These are phyloP conservation scores for Seiridium cupressi DNA, from an alignment of 2,329 filamentous ascomycete species.

Conservation along the genomic window DNA sequence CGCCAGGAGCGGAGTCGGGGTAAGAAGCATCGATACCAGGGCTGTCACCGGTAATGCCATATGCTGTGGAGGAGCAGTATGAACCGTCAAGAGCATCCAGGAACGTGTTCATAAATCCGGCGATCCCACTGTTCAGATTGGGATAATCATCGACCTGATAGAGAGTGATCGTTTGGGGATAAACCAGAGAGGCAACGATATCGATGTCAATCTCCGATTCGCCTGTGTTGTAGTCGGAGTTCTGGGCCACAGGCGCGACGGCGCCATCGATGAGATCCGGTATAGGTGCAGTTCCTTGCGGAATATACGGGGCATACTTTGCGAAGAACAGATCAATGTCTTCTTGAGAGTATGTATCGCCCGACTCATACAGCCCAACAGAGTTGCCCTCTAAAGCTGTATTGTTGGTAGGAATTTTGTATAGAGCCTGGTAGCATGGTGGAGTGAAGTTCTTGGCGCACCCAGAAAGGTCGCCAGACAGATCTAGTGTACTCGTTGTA, in stretches of 20 bases:
- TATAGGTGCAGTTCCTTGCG: slow-evolving; percentile 21
- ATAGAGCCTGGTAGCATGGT: slow-evolving; percentile 9
- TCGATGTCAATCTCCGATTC: slow-evolving; percentile 26
- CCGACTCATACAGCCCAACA: slow-evolving; percentile 29
- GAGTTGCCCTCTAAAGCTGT: slow-evolving; percentile 20
- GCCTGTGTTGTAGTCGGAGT: slow-evolving; percentile 24
- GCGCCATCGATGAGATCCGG: slow-evolving; percentile 25
- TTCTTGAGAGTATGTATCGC: slow-evolving; percentile 26
- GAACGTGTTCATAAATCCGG: slow-evolving; percentile 32
- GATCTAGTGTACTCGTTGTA: background rate
- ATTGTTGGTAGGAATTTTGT: slow-evolving; percentile 23
- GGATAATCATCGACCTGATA: slow-evolving; percentile 10
- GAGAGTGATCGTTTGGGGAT: slow-evolving; percentile 34
- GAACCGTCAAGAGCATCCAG: slow-evolving; percentile 41
- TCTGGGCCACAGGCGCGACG: slow-evolving; percentile 10
- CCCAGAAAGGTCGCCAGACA: background rate
- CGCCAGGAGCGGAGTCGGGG: slow-evolving; percentile 36
- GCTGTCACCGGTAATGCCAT: slow-evolving; percentile 38
- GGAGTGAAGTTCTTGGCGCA: slow-evolving; percentile 1
- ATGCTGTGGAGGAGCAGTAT: slow-evolving; percentile 43
- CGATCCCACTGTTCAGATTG: background rate
- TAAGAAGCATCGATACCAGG: slow-evolving; percentile 40
- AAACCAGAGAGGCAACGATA: slow-evolving; percentile 32
- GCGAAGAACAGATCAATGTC: slow-evolving; percentile 28
- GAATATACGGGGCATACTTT: slow-evolving; percentile 14